Base-by-base conservation (phyloP, 2,329 filamentous ascomycete genomes). In the Alternaria atra region DNA sequence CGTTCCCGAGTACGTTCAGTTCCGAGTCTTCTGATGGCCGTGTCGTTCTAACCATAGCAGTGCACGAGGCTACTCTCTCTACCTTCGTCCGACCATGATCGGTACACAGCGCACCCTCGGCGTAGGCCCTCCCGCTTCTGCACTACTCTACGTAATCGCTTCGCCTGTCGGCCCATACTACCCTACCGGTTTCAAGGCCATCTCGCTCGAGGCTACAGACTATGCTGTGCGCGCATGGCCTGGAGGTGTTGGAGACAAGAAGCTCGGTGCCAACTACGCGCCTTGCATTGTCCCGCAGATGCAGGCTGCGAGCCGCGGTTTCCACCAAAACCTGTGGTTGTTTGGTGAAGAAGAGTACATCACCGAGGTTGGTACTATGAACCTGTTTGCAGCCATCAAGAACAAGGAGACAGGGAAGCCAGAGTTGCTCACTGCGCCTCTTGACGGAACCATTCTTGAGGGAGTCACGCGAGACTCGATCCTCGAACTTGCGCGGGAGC, bases 281-380 rank as follows among this genome's bases (percentile, higher is more conserved):
- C 95, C 95, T 6, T 98, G 95, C 84, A 94, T 99, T 73, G 84
- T 98, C n/a, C 95, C 95, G 17, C 95, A 99, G 82, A 87, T 95
- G 73, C 88, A 97, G 81, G 95, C 95, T 42, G 93, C 93, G 46
- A 91, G 89, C 79, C 89, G 93, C 58, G 95, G 95, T 23, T 97
- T 94, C 86, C 94, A 98, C 82, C 95, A 99, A 84, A 99, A 98
- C 81, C 86, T 99, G 55, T 99, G 95, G 95, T 84, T 99, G 32
- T 99, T 98, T 77, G 94, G 94, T 43, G 90, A 96, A 75, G 93
- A 98, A 80, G 93, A 98, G 79, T 97, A 90, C 75, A 90, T 98
- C 60, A 99, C 95, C 47, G 95, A 99, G 81, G 95, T 97, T 58
- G 95, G 95, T 74, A 98, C 95, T 59, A 99, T 99, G 95, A 99